phyloP scores from a whole-genome alignment of 768 basidiomycete species.

The Mycena sanguinolenta region DNA sequence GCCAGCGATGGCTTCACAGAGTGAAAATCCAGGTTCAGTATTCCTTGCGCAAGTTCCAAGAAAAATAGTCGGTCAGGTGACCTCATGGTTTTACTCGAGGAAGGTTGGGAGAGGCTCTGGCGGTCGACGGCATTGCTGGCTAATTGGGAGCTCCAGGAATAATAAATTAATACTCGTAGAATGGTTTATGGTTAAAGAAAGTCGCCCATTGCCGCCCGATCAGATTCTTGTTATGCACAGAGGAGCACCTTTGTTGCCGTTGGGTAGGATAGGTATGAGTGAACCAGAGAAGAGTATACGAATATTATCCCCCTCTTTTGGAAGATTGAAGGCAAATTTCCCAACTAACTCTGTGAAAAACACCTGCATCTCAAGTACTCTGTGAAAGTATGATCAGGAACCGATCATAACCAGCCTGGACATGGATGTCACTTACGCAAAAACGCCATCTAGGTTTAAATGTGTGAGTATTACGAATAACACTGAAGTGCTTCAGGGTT shows the following conservation, averaged over 20 bases:
- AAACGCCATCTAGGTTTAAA: background rate
- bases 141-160: too few species aligned
- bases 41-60: too few species aligned
- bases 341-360: constrained; percentile 17
- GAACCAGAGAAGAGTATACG: background rate
- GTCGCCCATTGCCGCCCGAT: too few species aligned
- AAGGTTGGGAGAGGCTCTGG: too few species aligned
- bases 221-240: background rate
- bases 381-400: background rate
- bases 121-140: too few species aligned
- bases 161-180: too few species aligned
- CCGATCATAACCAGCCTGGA: background rate
- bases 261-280: background rate
- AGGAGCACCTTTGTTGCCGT: constrained; percentile 3
- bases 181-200: too few species aligned
- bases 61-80: too few species aligned
- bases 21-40: too few species aligned
- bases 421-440: constrained; percentile 11
- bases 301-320: background rate
- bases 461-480: background rate
- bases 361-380: constrained; percentile 26
- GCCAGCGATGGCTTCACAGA: too few species aligned
- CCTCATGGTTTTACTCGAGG: too few species aligned
- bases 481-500: background rate
- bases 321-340: constrained; percentile 8